Percentiles rank a stretch among this genome's conserved stretches.
Evolutionary conservation across 306 rosid species (phyloP).

Genomic region (Luffa acutangula): DNA sequence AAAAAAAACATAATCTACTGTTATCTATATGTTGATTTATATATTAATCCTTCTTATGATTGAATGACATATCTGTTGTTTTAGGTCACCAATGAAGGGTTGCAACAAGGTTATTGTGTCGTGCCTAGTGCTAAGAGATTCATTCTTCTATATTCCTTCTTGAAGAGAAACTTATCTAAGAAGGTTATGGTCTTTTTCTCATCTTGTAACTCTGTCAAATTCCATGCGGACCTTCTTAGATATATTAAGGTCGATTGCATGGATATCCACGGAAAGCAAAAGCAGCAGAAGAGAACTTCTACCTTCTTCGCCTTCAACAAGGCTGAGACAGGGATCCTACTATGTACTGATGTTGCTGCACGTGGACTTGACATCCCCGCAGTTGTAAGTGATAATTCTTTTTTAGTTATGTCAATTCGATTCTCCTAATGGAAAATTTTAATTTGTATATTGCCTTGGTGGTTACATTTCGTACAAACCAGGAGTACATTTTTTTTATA

Average conservation of each 20-base stretch:
- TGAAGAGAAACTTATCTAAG: constrained; percentile 55
- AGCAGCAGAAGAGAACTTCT: constrained; percentile 72
- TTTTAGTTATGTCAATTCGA: neutral
- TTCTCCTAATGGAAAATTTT: neutral
- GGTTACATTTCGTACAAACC: neutral
- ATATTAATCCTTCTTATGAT: neutral
- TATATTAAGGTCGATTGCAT: constrained; percentile 55
- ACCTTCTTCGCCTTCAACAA: constrained; percentile 68
- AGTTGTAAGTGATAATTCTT: constrained; percentile 35
- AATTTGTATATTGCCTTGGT: neutral
- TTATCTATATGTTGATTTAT: neutral
- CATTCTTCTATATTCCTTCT: constrained; percentile 72
- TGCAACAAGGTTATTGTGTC: constrained; percentile 88
- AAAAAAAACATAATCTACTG: neutral
- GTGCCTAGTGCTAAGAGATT: constrained; percentile 76
- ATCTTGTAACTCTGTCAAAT: constrained; percentile 85
- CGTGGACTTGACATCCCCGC: constrained; percentile 90
- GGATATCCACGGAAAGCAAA: constrained; percentile 91
- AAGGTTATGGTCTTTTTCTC: constrained; percentile 99
- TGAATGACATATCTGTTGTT: neutral
- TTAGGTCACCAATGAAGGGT: constrained; percentile 93
- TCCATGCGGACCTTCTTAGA: constrained; percentile 77
- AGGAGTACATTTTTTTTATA: neutral
- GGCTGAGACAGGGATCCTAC: constrained; percentile 87
- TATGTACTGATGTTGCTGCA: constrained; percentile 97